Percentiles rank a stretch among this genome's conserved stretches.
These are phyloP conservation scores for Myxozyma geophila DNA, from an alignment of 805 yeast genomes.

Conservation along the genomic window DNA sequence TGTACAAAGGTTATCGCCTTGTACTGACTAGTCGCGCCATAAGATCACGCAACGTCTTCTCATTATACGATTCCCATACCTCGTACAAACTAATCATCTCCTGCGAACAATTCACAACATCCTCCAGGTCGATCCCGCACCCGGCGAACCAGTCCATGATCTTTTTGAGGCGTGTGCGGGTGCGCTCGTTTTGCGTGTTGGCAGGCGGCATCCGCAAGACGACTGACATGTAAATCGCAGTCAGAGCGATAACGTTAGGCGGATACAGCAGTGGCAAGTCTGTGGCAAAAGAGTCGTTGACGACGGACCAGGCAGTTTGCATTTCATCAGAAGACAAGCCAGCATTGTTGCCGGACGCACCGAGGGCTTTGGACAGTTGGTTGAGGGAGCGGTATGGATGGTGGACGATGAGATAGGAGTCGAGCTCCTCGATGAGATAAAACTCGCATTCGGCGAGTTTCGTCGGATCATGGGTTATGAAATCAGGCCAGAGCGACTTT, in stretches of 20 bases:
- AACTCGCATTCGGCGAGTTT: conserved; percentile 95
- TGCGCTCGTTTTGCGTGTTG: conserved; percentile 32
- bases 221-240: conserved; percentile 79
- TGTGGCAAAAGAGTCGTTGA: conserved; percentile 87
- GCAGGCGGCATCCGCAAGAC: conserved; percentile 53
- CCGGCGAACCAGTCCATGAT: conserved; percentile 71
- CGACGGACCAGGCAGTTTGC: conserved; percentile 85
- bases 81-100: conserved; percentile 82
- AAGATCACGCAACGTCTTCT: conserved; percentile 50
- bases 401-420: conserved; percentile 47
- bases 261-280: conserved; percentile 83
- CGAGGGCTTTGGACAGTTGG: conserved; percentile 55
- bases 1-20: conserved; percentile 5
- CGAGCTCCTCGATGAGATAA: conserved; percentile 84
- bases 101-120: conserved; percentile 80
- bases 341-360: conserved; percentile 37
- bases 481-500: conserved; percentile 91
- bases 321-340: conserved; percentile 56
- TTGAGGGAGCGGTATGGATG: conserved; percentile 50
- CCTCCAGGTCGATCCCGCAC: conserved; percentile 75
- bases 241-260: conserved; percentile 84
- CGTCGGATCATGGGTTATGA: conserved; percentile 86
- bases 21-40: conserved; percentile 16
- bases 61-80: conserved; percentile 86
- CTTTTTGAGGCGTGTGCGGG: conserved; percentile 53